These are phyloP conservation scores for Keqinozyma sinolaborantium DNA, from an alignment of 1,139 yeast species.

Conservation along the genomic window DNA sequence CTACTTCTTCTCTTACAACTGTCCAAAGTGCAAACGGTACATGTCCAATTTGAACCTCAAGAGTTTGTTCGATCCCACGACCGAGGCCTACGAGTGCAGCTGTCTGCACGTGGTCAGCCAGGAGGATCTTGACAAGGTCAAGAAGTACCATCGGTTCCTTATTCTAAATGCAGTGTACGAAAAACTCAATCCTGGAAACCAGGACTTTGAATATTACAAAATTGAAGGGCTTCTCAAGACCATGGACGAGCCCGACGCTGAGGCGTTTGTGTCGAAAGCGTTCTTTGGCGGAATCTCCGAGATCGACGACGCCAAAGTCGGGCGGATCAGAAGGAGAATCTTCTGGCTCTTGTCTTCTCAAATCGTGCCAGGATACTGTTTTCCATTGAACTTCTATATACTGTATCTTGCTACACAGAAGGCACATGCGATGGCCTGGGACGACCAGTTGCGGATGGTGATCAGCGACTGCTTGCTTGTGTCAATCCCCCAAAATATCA, in stretches of 20 bases:
- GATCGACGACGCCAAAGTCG: slow-evolving; percentile 3
- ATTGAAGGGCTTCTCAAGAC: not conserved
- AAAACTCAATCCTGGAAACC: not conserved
- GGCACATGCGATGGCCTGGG: not conserved
- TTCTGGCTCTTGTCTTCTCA: slow-evolving; percentile 5
- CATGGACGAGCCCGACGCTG: not conserved
- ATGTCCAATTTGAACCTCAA: slow-evolving; percentile 6
- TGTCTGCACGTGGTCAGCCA: not conserved
- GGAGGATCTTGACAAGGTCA: not conserved
- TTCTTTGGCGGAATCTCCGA: not conserved
- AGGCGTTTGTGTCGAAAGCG: not conserved
- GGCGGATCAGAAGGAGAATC: not conserved
- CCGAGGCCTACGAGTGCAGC: not conserved
- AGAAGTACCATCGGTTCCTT: not conserved
- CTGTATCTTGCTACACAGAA: not conserved
- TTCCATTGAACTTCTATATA: slow-evolving; percentile 12
- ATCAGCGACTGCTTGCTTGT: not conserved
- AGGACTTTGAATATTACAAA: not conserved
- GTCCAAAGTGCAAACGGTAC: slow-evolving; percentile 13
- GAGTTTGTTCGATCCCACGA: slow-evolving; percentile 1
- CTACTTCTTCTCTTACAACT: slow-evolving; percentile 17
- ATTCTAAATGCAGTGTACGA: not conserved
- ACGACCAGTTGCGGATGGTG: not conserved
- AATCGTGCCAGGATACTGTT: slow-evolving; percentile 14
- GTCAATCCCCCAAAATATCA: not conserved